phyloP scores from a whole-genome alignment of 148 eudicot species.

The Persicaria maculosa region DNA sequence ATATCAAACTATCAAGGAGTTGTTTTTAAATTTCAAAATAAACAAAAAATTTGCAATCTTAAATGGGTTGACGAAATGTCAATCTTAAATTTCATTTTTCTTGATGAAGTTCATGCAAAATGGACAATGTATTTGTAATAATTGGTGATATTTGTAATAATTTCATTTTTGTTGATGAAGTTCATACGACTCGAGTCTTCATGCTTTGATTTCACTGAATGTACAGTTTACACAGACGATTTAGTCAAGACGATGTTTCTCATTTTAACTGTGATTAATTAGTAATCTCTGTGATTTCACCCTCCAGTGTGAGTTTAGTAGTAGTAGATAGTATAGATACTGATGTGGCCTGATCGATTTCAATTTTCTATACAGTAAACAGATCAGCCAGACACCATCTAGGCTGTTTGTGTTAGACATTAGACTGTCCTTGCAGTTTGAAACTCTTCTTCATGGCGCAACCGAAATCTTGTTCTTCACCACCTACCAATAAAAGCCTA shows the following conservation, averaged over 20 bases:
- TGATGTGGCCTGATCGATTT: neutral
- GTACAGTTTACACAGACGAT: neutral
- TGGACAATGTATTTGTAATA: too few species aligned
- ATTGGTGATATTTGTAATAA: too few species aligned
- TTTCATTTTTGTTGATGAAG: too few species aligned
- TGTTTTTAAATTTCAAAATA: too few species aligned
- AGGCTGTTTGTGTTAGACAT: neutral
- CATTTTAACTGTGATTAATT: neutral
- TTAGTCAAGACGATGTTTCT: neutral
- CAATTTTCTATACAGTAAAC: neutral
- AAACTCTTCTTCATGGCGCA: neutral
- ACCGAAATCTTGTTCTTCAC: neutral
- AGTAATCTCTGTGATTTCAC: neutral
- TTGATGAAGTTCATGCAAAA: too few species aligned
- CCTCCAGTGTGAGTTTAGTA: neutral
- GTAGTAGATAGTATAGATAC: neutral
- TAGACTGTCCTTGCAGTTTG: neutral
- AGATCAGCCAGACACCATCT: neutral
- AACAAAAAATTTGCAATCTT: too few species aligned
- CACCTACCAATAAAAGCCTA: neutral
- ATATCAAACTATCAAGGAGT: neutral
- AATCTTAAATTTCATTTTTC: too few species aligned
- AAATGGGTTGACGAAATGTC: too few species aligned
- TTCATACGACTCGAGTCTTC: neutral
- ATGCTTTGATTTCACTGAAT: neutral